These are phyloP conservation scores for Eleusine coracana DNA, from an alignment of 176 grass and related monocot genomes.

Conservation along the genomic window DNA sequence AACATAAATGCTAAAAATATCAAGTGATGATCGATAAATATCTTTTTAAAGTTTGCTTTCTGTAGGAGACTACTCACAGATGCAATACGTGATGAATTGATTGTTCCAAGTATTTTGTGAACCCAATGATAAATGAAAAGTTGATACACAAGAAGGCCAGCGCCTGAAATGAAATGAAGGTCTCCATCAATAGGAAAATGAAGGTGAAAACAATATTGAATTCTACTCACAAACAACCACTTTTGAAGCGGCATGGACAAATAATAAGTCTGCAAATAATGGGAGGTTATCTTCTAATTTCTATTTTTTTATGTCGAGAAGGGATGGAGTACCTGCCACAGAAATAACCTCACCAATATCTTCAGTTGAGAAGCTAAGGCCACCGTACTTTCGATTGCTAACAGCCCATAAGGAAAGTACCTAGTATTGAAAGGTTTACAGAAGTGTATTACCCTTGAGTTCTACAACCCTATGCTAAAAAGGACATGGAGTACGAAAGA, in stretches of 20 bases:
- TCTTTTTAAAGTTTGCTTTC: background rate
- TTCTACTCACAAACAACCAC: background rate
- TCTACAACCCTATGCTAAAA: background rate
- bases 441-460: background rate
- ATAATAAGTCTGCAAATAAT: background rate
- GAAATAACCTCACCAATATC: slow-evolving; percentile 72
- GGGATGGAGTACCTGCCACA: slow-evolving; percentile 51
- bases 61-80: slow-evolving; percentile 40
- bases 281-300: background rate
- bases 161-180: slow-evolving; percentile 35
- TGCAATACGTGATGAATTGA: slow-evolving; percentile 52
- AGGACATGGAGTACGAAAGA: background rate
- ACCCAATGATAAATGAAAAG: slow-evolving; percentile 58
- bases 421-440: slow-evolving; percentile 38
- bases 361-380: slow-evolving; percentile 66
- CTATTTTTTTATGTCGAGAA: background rate
- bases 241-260: background rate
- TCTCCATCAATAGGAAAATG: background rate
- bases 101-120: slow-evolving; percentile 53
- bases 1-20: slow-evolving; percentile 13
- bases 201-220: too few relatives aligned
- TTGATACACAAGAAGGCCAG: slow-evolving; percentile 64
- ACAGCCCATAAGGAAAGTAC: slow-evolving; percentile 79
- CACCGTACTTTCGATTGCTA: slow-evolving; percentile 65
- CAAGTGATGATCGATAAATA: background rate